Percentiles rank a stretch among this genome's conserved stretches.
Conservation (phyloP, 768 basidiomycete species). For the Collybiopsis luxurians region DNA sequence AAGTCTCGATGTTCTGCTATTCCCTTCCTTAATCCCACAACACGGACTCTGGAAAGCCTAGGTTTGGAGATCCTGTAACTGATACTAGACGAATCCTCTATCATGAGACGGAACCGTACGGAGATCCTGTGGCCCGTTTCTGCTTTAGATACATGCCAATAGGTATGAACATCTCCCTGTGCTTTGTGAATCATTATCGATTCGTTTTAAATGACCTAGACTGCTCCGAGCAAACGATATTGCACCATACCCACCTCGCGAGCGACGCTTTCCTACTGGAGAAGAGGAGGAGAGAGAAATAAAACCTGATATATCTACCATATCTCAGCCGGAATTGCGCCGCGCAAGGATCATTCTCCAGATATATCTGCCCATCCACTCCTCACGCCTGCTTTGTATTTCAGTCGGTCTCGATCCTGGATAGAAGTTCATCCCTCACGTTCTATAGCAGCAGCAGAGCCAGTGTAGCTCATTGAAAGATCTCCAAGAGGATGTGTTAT, state of each 20-base stretch:
- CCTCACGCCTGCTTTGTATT: too few relatives aligned
- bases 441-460: too few relatives aligned
- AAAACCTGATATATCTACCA: too few relatives aligned
- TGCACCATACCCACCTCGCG: neutral
- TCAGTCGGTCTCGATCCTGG: too few relatives aligned
- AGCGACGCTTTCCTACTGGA: neutral
- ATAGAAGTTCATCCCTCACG: too few relatives aligned
- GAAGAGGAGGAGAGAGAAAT: neutral
- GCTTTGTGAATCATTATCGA: neutral
- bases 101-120: neutral
- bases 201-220: neutral
- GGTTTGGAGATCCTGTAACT: neutral
- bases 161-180: neutral
- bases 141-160: constrained; percentile 3
- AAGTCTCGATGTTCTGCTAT: neutral
- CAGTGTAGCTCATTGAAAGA: too few relatives aligned
- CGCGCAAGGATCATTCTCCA: too few relatives aligned
- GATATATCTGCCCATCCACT: too few relatives aligned
- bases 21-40: neutral
- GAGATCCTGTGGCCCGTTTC: neutral
- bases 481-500: too few relatives aligned
- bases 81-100: neutral
- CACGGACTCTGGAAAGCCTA: neutral
- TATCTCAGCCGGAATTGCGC: too few relatives aligned
- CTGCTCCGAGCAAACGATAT: neutral